Percentiles rank a stretch among this genome's conserved stretches.
Evolutionary conservation across 495 filamentous ascomycete species (phyloP).

Genomic region (Podospora tetraspora): DNA sequence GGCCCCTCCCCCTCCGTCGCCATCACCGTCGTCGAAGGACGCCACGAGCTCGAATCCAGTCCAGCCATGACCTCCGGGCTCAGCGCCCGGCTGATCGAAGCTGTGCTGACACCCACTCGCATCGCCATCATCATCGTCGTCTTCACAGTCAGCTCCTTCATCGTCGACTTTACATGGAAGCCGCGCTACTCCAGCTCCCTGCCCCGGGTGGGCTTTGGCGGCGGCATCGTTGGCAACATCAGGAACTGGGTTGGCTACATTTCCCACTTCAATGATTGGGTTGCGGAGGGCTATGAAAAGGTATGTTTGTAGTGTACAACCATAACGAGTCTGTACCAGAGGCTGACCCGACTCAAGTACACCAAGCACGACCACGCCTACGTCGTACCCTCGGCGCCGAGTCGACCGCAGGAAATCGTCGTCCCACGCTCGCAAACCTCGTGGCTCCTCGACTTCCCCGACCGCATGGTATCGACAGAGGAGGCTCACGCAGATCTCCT

Average conservation of each 20-base stretch:
- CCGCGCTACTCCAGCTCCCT: conserved; percentile 30
- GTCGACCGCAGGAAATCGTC: conserved; percentile 32
- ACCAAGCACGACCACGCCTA: conserved; percentile 30
- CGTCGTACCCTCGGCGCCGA: conserved; percentile 28
- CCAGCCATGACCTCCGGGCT: conserved; percentile 18
- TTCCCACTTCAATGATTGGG: conserved; percentile 28
- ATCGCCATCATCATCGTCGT: conserved; percentile 15
- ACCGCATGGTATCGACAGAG: conserved; percentile 27
- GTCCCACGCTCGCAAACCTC: conserved; percentile 30
- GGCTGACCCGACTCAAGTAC: conserved; percentile 21
- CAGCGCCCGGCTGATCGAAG: conserved; percentile 26
- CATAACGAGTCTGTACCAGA: not conserved
- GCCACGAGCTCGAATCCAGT: not conserved
- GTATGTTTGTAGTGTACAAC: conserved; percentile 3
- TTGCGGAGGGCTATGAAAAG: conserved; percentile 33
- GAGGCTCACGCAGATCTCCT: conserved; percentile 31
- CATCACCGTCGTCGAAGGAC: not conserved
- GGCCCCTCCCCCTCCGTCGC: not conserved
- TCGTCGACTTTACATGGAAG: conserved; percentile 31
- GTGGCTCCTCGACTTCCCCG: conserved; percentile 36
- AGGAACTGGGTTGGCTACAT: conserved; percentile 30
- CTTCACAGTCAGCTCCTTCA: conserved; percentile 28
- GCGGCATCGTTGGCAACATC: conserved; percentile 24
- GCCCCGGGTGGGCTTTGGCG: conserved; percentile 30
- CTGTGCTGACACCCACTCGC: conserved; percentile 26